Evolutionary conservation across 257 asterid species (phyloP), one percentile per base, ranked within the genome.

Genomic region (Agastache rugosa): DNA sequence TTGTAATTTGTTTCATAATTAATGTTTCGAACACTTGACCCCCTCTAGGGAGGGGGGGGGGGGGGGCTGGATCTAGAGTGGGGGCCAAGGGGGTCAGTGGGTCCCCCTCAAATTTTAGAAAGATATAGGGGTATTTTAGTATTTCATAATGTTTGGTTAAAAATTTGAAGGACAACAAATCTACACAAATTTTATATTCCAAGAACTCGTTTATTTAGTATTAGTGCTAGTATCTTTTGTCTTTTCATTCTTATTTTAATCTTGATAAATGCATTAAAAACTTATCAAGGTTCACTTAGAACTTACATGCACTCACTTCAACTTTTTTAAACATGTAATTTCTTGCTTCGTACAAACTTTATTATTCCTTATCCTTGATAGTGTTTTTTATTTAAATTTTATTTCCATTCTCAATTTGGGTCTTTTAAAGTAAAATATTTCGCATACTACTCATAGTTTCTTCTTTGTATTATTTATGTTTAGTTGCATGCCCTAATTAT

Each of bases 11-110:
- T 14, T 59, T 19, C 41, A 58, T 69, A 16, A 63, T 69, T 25
- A 11, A 55, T 72, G 31, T 63, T 80, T 44, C 55, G 44, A 39
- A 31, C n/a, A n/a, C n/a, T n/a, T n/a, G n/a, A n/a, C n/a, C n/a
- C n/a, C n/a, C n/a, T n/a, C n/a, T n/a, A n/a, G n/a, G n/a, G n/a
- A n/a, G n/a, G n/a, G 35, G 35, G 35, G 5, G 35, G 35, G 35
- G 35, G 3, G 3, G 5, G 35, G 35, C 35, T 6, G 5, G 31
- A 27, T 27, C 3, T 27, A 27, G 31, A 27, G 31, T 27, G 59
- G 27, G 59, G 25, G 11, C 27, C 59, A 51, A 1, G 12, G 27
- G 55, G 55, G 7, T 5, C 9, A 14, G 55, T 5, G n/a, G n/a
- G 55, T 6, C 25, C 59, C 25, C n/a, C 11, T 51, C 5, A 51